A percentile compares a stretch with the other conserved stretches of the same genome.
Evolutionary conservation across 768 basidiomycete species (phyloP).

Genomic region (Boletus edulis): DNA sequence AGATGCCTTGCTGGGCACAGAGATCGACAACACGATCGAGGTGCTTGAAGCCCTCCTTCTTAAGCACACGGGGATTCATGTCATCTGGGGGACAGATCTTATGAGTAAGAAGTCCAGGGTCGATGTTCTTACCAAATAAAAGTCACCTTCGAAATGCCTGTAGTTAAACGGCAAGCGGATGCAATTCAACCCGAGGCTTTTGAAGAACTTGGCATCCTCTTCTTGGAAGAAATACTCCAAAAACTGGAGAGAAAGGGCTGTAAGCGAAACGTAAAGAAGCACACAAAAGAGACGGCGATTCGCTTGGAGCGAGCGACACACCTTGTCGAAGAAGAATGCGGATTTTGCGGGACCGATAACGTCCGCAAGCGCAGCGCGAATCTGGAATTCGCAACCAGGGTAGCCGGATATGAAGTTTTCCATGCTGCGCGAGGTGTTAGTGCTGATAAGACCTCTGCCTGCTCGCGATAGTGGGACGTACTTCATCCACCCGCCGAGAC

Average conservation of each 20-base stretch:
- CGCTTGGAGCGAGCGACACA: conserved; percentile 22
- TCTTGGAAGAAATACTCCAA: conserved; percentile 83
- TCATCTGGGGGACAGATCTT: conserved; percentile 45
- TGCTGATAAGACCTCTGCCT: conserved; percentile 1
- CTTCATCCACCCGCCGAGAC: conserved; percentile 88
- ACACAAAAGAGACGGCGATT: not conserved
- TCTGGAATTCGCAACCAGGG: conserved; percentile 80
- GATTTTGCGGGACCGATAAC: conserved; percentile 66
- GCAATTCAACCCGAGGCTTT: conserved; percentile 75
- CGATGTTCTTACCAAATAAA: not conserved
- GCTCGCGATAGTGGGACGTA: conserved; percentile 37
- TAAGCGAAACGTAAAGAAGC: not conserved
- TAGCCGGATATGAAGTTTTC: conserved; percentile 79
- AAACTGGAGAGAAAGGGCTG: conserved; percentile 44
- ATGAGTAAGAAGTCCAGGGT: not conserved
- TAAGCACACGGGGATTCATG: conserved; percentile 75
- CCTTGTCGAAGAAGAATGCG: conserved; percentile 84
- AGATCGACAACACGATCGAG: conserved; percentile 77
- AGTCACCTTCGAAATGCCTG: conserved; percentile 56
- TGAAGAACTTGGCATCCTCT: conserved; percentile 73
- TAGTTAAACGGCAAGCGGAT: conserved; percentile 78
- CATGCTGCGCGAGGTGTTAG: conserved; percentile 43
- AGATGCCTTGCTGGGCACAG: conserved; percentile 74
- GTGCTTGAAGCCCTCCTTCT: conserved; percentile 72
- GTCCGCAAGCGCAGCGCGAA: conserved; percentile 65